Evolutionary conservation across 208 protist genomes (phyloP), one percentile per base, ranked within the genome.

Genomic region (Crithidia sp.): DNA sequence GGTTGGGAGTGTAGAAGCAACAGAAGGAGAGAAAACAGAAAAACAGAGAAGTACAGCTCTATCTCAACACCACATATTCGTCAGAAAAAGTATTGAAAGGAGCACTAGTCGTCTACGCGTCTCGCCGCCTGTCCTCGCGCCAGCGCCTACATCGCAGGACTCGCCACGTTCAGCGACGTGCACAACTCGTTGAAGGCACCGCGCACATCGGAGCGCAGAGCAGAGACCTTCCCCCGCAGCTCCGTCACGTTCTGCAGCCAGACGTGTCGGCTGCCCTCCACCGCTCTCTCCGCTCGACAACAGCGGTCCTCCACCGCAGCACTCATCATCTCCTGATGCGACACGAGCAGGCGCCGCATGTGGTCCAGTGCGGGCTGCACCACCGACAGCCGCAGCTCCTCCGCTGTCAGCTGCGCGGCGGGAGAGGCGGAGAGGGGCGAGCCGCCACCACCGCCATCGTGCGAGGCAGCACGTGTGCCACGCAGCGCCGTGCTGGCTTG

Each of bases 291-390:
- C 40, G 84, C 79, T 50, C 79, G 74, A 12, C 59, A 71, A 63
- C 87, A 93, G n/a, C 91, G 85, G 66, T 80, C 79, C 69, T 96
- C 85, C 56, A 94, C 87, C 2, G 82, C 47, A 10, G 85, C 78
- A 43, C 87, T 69, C 58, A 96, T 62, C 81, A 96, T 81, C 40
- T 86, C 80, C 61, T 96, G 87, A 59, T 96, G 89, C 7, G 86
- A 71, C 12, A 71, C 82, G 45, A 96, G 82, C 37, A 96, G 73
- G 6, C 89, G 88, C 5, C 81, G 85, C 62, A 96, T 79, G 65
- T 96, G 89, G 55, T 89, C 87, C 52, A 89, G 58, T 16, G 86
- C 74, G 16, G 88, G 85, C 64, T 88, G 76, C 74, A 90, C 74
- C 28, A 91, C 67, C 28, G 91, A 82, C 37, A 70, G 53, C 17